Evolutionary conservation across 305 asterid species (phyloP).

Genomic region (Fraxinus velutina): DNA sequence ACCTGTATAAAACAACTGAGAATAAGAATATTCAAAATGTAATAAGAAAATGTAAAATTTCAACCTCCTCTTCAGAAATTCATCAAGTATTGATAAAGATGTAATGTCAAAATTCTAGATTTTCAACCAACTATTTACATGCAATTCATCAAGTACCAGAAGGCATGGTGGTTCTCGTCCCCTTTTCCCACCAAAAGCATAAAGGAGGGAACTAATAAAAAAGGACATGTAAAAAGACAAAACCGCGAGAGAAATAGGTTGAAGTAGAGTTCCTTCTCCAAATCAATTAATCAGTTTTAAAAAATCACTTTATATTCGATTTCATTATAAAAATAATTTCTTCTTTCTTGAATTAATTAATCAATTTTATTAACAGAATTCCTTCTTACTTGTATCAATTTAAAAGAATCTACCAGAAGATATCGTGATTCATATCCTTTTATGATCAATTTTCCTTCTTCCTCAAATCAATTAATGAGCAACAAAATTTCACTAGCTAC

Average conservation of each 20-base stretch:
- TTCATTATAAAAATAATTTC: background rate
- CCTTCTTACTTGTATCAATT: background rate
- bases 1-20: background rate
- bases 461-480: background rate
- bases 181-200: background rate
- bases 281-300: background rate
- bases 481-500: background rate
- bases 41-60: background rate
- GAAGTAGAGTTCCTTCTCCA: background rate
- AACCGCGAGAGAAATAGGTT: background rate
- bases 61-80: background rate
- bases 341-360: background rate
- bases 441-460: background rate
- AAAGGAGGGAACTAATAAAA: background rate
- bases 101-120: background rate
- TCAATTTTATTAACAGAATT: background rate
- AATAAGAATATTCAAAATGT: background rate
- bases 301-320: background rate
- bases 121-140: background rate
- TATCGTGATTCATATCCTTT: background rate
- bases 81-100: background rate
- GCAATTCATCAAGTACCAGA: background rate
- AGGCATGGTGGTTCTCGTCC: background rate
- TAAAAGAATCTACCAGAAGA: background rate
- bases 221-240: constrained; percentile 22